phyloP scores from a whole-genome alignment of 345 rosid genomes.

The Conringia planisiliqua region DNA sequence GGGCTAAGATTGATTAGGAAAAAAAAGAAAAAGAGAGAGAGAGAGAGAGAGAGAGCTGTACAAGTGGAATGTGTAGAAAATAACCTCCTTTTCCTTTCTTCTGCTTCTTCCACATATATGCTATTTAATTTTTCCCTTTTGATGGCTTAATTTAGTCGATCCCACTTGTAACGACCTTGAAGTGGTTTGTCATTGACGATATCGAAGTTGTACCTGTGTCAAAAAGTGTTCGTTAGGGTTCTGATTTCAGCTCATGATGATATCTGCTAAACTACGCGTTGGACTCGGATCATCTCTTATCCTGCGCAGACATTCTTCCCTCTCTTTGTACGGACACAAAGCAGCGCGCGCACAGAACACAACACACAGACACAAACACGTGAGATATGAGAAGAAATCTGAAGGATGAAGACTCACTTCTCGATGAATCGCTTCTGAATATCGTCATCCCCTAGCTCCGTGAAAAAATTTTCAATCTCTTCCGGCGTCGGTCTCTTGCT shows the following conservation, averaged over 20 bases:
- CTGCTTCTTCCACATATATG: background rate
- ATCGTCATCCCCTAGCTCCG: slow-evolving; percentile 35
- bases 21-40: background rate
- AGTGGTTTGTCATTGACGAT: slow-evolving; percentile 62
- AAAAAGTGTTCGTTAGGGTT: slow-evolving; percentile 43
- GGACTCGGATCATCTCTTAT: slow-evolving; percentile 21
- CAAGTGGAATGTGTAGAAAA: slow-evolving; percentile 1
- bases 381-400: background rate
- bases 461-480: slow-evolving; percentile 46
- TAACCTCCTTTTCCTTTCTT: background rate
- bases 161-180: slow-evolving; percentile 71
- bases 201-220: slow-evolving; percentile 70
- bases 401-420: slow-evolving; percentile 38
- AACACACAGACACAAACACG: background rate
- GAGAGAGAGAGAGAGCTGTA: slow-evolving; percentile 11
- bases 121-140: background rate
- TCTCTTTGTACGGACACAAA: slow-evolving; percentile 12
- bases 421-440: slow-evolving; percentile 43
- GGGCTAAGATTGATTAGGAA: background rate
- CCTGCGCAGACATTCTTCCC: slow-evolving; percentile 38
- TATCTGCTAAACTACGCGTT: slow-evolving; percentile 30
- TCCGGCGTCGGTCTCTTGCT: slow-evolving; percentile 30
- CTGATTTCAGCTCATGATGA: background rate
- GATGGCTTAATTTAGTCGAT: slow-evolving; percentile 43
- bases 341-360: background rate